Base-by-base conservation (phyloP, 306 rosid genomes). In the Dryas octopetala region DNA sequence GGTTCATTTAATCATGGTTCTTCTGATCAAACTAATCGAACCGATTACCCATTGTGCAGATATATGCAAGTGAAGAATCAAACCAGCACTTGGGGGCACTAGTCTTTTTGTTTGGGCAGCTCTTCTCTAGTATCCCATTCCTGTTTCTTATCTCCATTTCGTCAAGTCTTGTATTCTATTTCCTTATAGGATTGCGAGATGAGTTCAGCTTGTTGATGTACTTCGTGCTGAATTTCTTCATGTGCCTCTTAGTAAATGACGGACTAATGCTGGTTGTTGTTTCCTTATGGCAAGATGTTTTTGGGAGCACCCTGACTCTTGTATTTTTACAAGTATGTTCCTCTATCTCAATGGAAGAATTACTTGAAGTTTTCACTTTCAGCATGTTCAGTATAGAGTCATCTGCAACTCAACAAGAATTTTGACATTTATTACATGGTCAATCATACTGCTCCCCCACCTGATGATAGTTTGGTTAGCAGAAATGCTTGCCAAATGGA, bases 141-240 rank as follows among this genome's bases (percentile, higher is more conserved):
- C 93, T 96, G 67, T 96, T 96, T 79, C 99, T 96, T 80, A 88
- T 96, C 81, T 85, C 99, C 73, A 96, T 96, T 73, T 89, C 98
- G 9, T 85, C 99, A 52, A 96, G 97, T 80, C 93, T 92, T 2
- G 92, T 89, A 81, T 92, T 96, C 85, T 96, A 96, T 82, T 96
- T 96, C 89, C 88, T 96, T 8, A 61, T 92, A 15, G 96, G 99
- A 71, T 85, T 96, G 85, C 84, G 85, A 53, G 99, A 96, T 69
- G 93, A 92, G 70, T 96, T 96, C 80, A 83, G 93, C 86, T 86
- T 96, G 89, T 84, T 96, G 79, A 96, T 96, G 99, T 96, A 96
- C 92, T 96, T 96, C 16, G 97, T 92, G 91, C 91, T 92, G 78
- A 96, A 96, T 75, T 88, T 92, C 86, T 96, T 96, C 86, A 83